Base-by-base conservation (phyloP, 2,329 filamentous ascomycete species). In the Sporothrix euskadiensis region DNA sequence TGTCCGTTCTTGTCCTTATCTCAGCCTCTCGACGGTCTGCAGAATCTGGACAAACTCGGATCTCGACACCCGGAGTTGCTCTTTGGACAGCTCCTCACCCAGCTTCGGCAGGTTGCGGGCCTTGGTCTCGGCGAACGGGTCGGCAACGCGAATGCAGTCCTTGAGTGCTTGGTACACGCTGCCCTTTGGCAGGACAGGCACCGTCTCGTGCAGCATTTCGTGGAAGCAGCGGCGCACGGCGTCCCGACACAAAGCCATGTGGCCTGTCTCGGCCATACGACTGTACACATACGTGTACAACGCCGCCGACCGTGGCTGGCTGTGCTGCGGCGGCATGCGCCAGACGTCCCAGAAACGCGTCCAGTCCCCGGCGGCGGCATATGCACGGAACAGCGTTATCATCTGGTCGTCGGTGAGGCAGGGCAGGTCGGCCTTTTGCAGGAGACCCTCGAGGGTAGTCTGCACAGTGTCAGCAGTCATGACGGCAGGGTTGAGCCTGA, bases 331-430 rank as follows among this genome's bases (percentile, higher is more conserved):
- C 4, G 88, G 84, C 73, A 85, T 83, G 72, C 85, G 85, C 84
- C 90, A 92, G 10, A 85, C 78, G 26, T 88, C 83, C 89, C 88
- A 91, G 77, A 92, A 88, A 6, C 83, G 82, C 19, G 84, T 79
- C 84, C 88, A 90, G 76, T 89, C 81, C 22, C 79, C 77, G 74
- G 83, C 83, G 26, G 77, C 75, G 5, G 87, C 83, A 75, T 88
- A 86, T 1, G 83, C 81, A 3, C 79, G 76, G 81, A 88, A 81
- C 49, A 89, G 80, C 22, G 80, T 80, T 59, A 81, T 78, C 10
- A 83, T 79, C 66, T 83, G 79, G 3, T 75, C 72, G 35, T 84
- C 81, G 30, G 78, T 76, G 69, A 83, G 83, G n/a, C 83, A 82
- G 2, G 82, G 79, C 39, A 81, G 77, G 16, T 80, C 77, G 4